Percentiles rank a stretch among this genome's conserved stretches.
These are phyloP conservation scores for Xylariaceae sp. DNA, from an alignment of 2,329 filamentous ascomycete species.

Conservation along the genomic window DNA sequence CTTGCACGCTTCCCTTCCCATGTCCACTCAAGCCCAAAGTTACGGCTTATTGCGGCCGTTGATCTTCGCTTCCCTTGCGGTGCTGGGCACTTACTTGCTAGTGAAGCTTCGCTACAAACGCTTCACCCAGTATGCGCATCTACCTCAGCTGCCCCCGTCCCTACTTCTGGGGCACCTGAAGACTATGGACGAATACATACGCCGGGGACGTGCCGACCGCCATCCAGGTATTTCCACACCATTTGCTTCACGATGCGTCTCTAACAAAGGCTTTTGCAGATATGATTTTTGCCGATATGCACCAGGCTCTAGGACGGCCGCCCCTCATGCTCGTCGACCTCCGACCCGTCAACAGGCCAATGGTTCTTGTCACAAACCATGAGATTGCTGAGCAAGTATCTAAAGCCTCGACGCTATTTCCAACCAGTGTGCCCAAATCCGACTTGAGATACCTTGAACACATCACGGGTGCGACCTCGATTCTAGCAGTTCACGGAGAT, in stretches of 20 bases:
- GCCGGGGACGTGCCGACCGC: background rate
- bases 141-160: slow-evolving; percentile 6
- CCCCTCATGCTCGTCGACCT: slow-evolving; percentile 33
- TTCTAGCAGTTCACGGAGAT: slow-evolving; percentile 22
- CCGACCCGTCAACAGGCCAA: slow-evolving; percentile 31
- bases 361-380: slow-evolving; percentile 31
- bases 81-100: slow-evolving; percentile 5
- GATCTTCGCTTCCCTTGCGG: background rate
- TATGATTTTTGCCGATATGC: slow-evolving; percentile 19
- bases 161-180: slow-evolving; percentile 9
- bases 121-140: slow-evolving; percentile 6
- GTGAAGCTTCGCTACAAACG: slow-evolving; percentile 7
- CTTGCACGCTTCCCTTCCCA: too few relatives aligned
- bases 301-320: slow-evolving; percentile 29
- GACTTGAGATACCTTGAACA: slow-evolving; percentile 16
- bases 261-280: background rate
- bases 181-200: background rate
- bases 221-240: slow-evolving; percentile 3
- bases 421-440: slow-evolving; percentile 7
- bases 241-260: background rate
- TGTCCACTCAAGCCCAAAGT: too few relatives aligned
- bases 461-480: slow-evolving; percentile 21
- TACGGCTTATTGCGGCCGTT: too few relatives aligned
- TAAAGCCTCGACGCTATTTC: slow-evolving; percentile 6
- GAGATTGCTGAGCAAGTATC: slow-evolving; percentile 32